These are phyloP conservation scores for Saccharomycopsis crataegensis DNA, from an alignment of 1,139 yeast species.

Conservation along the genomic window DNA sequence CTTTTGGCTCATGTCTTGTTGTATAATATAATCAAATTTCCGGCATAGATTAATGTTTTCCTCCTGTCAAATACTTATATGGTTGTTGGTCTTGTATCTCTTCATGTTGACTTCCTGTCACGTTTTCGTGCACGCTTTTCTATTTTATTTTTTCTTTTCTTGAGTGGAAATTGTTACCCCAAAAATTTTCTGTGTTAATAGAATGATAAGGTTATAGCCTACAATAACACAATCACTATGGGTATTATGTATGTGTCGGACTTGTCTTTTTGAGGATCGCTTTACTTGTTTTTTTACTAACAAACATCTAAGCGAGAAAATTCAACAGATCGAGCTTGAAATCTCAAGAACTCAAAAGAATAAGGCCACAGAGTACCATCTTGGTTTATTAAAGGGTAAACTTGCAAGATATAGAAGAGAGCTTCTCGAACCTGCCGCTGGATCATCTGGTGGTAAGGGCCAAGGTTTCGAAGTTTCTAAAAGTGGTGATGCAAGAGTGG, in stretches of 20 bases:
- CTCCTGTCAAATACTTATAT: too few relatives aligned
- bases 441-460: constrained; percentile 58
- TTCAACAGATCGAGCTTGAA: constrained; percentile 86
- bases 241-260: background rate
- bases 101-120: too few relatives aligned
- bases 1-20: too few relatives aligned
- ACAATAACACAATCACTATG: background rate
- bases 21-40: too few relatives aligned
- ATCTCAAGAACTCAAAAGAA: constrained; percentile 93
- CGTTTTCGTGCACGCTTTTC: too few relatives aligned
- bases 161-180: too few relatives aligned
- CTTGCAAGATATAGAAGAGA: constrained; percentile 92
- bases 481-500: constrained; percentile 94
- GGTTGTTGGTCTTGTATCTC: too few relatives aligned
- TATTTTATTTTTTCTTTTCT: background rate
- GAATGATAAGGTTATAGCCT: too few relatives aligned
- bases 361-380: constrained; percentile 95
- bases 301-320: constrained; percentile 46
- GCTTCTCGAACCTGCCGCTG: constrained; percentile 82
- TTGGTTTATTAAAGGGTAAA: constrained; percentile 90
- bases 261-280: background rate
- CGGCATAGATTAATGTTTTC: too few relatives aligned
- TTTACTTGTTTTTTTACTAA: background rate
- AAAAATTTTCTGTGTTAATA: too few relatives aligned
- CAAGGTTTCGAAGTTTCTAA: constrained; percentile 94